Percentiles rank a stretch among this genome's conserved stretches.
Evolutionary conservation across 805 yeast genomes (phyloP).

Genomic region (Saccharomyces paradoxus): DNA sequence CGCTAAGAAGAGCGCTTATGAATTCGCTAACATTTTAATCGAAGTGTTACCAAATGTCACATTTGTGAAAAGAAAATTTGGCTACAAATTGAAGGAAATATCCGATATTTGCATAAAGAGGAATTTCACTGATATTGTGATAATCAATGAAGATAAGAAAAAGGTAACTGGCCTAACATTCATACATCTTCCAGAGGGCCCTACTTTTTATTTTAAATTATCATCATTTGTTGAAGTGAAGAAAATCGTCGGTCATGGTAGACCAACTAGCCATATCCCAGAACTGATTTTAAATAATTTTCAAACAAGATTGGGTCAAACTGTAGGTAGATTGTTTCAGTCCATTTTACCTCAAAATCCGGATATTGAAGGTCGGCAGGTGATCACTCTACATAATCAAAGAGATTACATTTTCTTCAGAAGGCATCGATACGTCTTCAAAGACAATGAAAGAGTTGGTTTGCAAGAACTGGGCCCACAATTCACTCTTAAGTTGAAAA

Average conservation of each 20-base stretch:
- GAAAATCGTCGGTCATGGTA: constrained; percentile 78
- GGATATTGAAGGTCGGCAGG: constrained; percentile 92
- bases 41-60: constrained; percentile 80
- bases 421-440: constrained; percentile 86
- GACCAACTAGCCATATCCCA: constrained; percentile 83
- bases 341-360: constrained; percentile 88
- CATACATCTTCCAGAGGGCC: constrained; percentile 91
- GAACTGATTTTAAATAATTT: constrained; percentile 89
- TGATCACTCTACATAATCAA: constrained; percentile 90
- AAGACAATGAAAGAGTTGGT: constrained; percentile 87
- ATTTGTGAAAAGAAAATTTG: constrained; percentile 79
- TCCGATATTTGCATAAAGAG: constrained; percentile 74
- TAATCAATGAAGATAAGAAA: constrained; percentile 91
- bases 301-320: constrained; percentile 83
- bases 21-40: constrained; percentile 77
- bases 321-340: constrained; percentile 88
- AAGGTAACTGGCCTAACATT: constrained; percentile 86
- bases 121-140: constrained; percentile 79
- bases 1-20: constrained; percentile 81
- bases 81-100: constrained; percentile 79
- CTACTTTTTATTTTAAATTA: constrained; percentile 84
- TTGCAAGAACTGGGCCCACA: constrained; percentile 95
- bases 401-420: constrained; percentile 92
- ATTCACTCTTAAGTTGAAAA: constrained; percentile 78
- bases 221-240: constrained; percentile 70